phyloP scores from a whole-genome alignment of 176 grass and related monocot species.

The Saccharum spontaneum region DNA sequence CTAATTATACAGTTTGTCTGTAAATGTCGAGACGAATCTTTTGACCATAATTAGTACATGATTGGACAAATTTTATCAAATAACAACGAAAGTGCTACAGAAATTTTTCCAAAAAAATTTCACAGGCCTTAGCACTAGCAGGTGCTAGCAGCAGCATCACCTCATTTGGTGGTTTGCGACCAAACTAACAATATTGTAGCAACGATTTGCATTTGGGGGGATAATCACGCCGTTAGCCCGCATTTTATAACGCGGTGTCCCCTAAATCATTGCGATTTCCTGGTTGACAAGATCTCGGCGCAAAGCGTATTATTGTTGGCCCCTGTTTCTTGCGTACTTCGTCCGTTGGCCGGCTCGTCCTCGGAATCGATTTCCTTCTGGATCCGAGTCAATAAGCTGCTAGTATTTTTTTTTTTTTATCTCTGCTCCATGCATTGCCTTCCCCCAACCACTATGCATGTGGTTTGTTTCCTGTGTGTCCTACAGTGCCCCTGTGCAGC shows the following conservation, averaged over 20 bases:
- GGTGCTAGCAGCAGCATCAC: neutral
- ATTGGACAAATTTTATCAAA: too few species aligned
- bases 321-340: constrained; percentile 27
- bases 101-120: too few species aligned
- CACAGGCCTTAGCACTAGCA: neutral
- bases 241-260: too few species aligned
- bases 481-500: constrained; percentile 13
- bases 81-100: too few species aligned
- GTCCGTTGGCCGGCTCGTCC: constrained; percentile 16
- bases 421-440: constrained; percentile 16
- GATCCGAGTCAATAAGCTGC: constrained; percentile 38
- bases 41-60: too few species aligned
- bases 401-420: constrained; percentile 7
- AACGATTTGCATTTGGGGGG: constrained; percentile 14
- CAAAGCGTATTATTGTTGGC: constrained; percentile 25
- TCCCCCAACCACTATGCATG: constrained; percentile 63
- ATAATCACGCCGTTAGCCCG: too few species aligned
- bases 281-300: constrained; percentile 34
- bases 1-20: too few species aligned
- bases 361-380: constrained; percentile 30
- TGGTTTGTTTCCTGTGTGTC: constrained; percentile 54
- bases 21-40: too few species aligned
- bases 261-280: constrained; percentile 23
- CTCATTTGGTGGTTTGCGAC: constrained; percentile 22
- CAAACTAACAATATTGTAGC: neutral